Base-by-base conservation (phyloP, 2,329 filamentous ascomycete genomes). In the Trichoderma arundinaceum region DNA sequence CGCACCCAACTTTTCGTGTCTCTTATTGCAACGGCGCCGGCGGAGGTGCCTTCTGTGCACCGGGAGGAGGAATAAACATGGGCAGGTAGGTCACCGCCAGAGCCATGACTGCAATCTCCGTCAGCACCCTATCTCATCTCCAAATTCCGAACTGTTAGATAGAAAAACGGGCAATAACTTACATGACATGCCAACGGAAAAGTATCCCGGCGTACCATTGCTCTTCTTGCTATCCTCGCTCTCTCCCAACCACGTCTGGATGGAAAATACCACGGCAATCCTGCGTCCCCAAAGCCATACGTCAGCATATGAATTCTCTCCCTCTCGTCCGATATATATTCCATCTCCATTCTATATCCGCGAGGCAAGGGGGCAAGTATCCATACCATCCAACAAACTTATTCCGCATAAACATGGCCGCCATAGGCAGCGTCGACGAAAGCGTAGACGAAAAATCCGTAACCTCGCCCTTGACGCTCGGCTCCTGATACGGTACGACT, bases 321-420 rank as follows among this genome's bases (percentile, higher is more conserved):
- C 28, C 2, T 9, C 35, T 49, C n/a, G 19, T 5, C n/a, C n/a
- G 7, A 19, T 1, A 19, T 5, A 17, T 15, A 5, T 46, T 19
- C 7, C n/a, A 7, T 38, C 41, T 33, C 12, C 10, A 10, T 38
- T 8, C 3, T 38, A 38, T 6, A 10, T 8, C 35, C 35, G 10
- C 7, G 6, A 10, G 35, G 10, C 7, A 35, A 39, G 44, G 28
- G 19, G 17, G 19, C 9, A 32, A 13, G 3, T 1, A 17, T 33
- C 76, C 81, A 67, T 78, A 87, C 86, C 87, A 90, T 74, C 87
- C 87, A 66, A 90, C 80, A 74, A 86, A 95, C 85, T 92, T 91
- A 81, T 96, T 97, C 71, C 93, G 86, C 72, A 91, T 95, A 77
- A 97, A 95, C 85, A 97, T 96, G 69, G 94, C 94, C 66, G 92